These are phyloP conservation scores for Casuarina glauca DNA, from an alignment of 306 rosid genomes.

Conservation along the genomic window DNA sequence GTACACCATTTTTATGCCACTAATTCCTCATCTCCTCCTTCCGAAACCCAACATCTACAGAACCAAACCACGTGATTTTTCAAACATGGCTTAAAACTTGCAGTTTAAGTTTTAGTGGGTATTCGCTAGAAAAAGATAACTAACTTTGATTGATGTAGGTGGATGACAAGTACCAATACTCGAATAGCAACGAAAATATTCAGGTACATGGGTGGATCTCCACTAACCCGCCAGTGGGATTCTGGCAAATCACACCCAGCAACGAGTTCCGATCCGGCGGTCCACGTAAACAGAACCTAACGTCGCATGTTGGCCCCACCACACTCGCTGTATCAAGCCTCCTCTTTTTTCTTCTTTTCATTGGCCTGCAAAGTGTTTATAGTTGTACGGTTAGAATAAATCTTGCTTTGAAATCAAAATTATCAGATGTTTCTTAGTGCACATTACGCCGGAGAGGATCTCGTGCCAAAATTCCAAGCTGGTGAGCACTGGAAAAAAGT, in stretches of 20 bases:
- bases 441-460: slow-evolving; percentile 81
- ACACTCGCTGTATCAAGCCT: slow-evolving; percentile 49
- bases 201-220: slow-evolving; percentile 89
- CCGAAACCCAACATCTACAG: too few relatives aligned
- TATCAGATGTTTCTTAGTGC: slow-evolving; percentile 83
- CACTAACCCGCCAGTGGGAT: slow-evolving; percentile 52
- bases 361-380: too few relatives aligned
- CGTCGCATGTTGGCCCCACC: slow-evolving; percentile 89
- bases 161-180: slow-evolving; percentile 95
- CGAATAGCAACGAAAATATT: slow-evolving; percentile 74
- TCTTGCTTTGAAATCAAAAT: not conserved
- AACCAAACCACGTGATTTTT: too few relatives aligned
- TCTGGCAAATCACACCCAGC: slow-evolving; percentile 76
- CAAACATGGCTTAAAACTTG: too few relatives aligned
- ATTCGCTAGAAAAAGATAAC: too few relatives aligned
- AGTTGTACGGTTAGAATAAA: not conserved
- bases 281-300: slow-evolving; percentile 74
- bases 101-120: too few relatives aligned
- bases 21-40: too few relatives aligned
- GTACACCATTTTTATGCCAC: slow-evolving; percentile 15
- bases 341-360: not conserved
- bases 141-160: slow-evolving; percentile 37
- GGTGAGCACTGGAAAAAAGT: slow-evolving; percentile 91
- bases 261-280: slow-evolving; percentile 88
- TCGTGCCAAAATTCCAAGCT: slow-evolving; percentile 55